Percentiles rank a stretch among this genome's conserved stretches.
Evolutionary conservation across 2,329 filamentous ascomycete genomes (phyloP).

Genomic region (Helminthosporium solani): DNA sequence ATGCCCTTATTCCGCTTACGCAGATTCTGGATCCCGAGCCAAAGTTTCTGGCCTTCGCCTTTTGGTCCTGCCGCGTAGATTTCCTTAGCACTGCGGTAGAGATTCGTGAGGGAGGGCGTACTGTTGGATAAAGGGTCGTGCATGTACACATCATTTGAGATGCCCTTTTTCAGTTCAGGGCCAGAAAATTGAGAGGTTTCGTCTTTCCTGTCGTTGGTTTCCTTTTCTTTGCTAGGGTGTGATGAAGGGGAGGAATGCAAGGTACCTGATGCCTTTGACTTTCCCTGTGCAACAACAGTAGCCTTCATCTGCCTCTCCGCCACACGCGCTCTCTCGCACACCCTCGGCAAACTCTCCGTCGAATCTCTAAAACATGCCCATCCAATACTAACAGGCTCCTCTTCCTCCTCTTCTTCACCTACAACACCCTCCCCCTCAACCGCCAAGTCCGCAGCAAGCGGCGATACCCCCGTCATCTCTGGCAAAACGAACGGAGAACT

Average conservation of each 20-base stretch:
- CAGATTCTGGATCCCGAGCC: conserved; percentile 16
- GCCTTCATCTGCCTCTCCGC: background rate
- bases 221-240: background rate
- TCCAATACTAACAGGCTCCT: background rate
- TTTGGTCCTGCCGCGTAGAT: conserved; percentile 25
- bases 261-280: no score
- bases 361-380: conserved; percentile 1
- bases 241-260: no score
- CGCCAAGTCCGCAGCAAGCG: background rate
- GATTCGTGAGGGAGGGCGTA: background rate
- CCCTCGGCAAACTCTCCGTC: background rate
- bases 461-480: background rate
- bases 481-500: background rate
- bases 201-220: background rate
- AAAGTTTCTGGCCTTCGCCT: conserved; percentile 30
- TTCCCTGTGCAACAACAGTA: background rate
- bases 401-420: background rate
- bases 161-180: background rate
- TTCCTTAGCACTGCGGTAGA: conserved; percentile 14
- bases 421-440: background rate
- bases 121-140: background rate
- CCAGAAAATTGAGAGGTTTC: background rate
- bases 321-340: background rate
- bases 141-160: background rate
- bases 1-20: conserved; percentile 9